These are phyloP conservation scores for Knufia petricola DNA, from an alignment of 2,329 filamentous ascomycete species.

Conservation along the genomic window DNA sequence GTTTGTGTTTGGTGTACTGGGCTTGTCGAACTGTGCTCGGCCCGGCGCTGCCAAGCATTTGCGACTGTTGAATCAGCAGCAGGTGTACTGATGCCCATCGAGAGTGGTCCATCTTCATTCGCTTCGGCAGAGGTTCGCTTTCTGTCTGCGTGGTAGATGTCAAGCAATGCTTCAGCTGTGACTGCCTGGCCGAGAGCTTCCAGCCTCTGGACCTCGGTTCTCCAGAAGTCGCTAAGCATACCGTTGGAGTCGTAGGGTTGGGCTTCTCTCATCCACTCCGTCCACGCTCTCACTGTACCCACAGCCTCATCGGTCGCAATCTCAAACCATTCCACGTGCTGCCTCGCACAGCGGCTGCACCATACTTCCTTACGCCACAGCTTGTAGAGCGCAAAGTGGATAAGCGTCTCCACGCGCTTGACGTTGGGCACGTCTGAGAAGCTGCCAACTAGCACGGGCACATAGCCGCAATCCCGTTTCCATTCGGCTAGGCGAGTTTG, in stretches of 20 bases:
- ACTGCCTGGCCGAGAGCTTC: neutral
- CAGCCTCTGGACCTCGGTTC: neutral
- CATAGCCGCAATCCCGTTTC: slow-evolving; percentile 4
- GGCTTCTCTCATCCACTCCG: neutral
- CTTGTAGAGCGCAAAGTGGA: slow-evolving; percentile 7
- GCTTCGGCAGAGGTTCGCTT: no score
- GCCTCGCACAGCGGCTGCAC: slow-evolving; percentile 5
- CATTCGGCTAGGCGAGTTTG: neutral
- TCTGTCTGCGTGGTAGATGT: no score
- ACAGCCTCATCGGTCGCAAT: neutral
- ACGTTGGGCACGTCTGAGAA: slow-evolving; percentile 7
- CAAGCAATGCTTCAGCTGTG: neutral
- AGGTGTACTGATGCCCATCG: no score
- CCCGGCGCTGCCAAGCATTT: no score
- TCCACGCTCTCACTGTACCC: neutral
- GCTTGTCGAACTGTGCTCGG: no score
- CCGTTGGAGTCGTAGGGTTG: neutral
- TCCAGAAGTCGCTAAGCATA: neutral
- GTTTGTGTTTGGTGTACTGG: no score
- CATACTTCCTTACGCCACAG: slow-evolving; percentile 9
- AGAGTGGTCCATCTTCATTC: no score
- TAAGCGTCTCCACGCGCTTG: slow-evolving; percentile 3
- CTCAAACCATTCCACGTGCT: slow-evolving; percentile 13
- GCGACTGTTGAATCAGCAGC: no score
- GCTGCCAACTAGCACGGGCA: neutral